Percentiles rank a stretch among this genome's conserved stretches.
These are phyloP conservation scores for Goffeauzyma gilvescens DNA, from an alignment of 768 basidiomycete species.

Conservation along the genomic window DNA sequence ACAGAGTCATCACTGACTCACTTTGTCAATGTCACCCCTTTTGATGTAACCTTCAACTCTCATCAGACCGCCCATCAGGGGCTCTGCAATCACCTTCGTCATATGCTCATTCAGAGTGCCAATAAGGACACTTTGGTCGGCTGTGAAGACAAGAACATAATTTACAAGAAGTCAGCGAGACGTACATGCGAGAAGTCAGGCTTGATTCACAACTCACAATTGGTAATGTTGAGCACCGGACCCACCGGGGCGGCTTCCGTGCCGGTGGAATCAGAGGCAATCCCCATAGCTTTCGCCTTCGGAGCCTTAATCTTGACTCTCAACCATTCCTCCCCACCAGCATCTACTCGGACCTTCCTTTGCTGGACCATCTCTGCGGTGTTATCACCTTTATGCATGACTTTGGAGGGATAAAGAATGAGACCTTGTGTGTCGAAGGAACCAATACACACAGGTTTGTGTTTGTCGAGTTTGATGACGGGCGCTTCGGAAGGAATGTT, in stretches of 20 bases:
- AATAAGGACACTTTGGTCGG: constrained; percentile 9
- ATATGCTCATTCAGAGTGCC: constrained; percentile 24
- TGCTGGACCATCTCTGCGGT: constrained; percentile 1
- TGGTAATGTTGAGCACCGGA: constrained; percentile 5
- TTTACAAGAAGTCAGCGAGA: neutral
- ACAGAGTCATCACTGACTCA: constrained; percentile 13
- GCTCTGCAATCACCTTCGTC: constrained; percentile 14
- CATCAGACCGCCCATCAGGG: constrained; percentile 24
- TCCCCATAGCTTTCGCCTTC: neutral
- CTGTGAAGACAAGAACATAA: neutral
- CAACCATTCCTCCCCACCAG: constrained; percentile 11
- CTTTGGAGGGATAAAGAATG: constrained; percentile 7
- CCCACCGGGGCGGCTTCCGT: neutral
- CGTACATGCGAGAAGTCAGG: neutral
- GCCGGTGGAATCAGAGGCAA: no score
- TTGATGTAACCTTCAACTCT: constrained; percentile 29
- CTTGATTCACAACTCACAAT: constrained; percentile 8
- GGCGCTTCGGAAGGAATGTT: neutral
- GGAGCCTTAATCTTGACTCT: constrained; percentile 9
- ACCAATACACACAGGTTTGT: constrained; percentile 9
- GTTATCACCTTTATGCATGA: constrained; percentile 4
- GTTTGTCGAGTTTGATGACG: neutral
- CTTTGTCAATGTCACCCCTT: constrained; percentile 21
- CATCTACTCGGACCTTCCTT: constrained; percentile 3
- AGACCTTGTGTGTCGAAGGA: constrained; percentile 10